A percentile compares a stretch with the other conserved stretches of the same genome.
These are phyloP conservation scores for Penicillium griseofulvum DNA, from an alignment of 2,329 filamentous ascomycete genomes.

Conservation along the genomic window DNA sequence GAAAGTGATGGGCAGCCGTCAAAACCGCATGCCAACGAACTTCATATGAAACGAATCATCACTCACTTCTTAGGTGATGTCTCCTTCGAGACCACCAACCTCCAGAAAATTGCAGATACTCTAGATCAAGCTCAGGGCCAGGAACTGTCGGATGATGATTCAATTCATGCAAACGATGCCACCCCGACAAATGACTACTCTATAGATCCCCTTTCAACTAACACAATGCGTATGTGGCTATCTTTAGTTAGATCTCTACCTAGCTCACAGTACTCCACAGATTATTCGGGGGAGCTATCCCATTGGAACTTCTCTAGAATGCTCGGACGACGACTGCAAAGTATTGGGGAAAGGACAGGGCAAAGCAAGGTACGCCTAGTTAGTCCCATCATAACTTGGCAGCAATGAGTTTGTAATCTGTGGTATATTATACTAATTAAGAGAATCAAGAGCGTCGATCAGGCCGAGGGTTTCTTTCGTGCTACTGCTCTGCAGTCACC, in stretches of 20 bases:
- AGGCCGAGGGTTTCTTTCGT: slow-evolving; percentile 31
- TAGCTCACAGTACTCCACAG: slow-evolving; percentile 10
- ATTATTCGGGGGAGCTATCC: slow-evolving; percentile 40
- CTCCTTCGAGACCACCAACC: slow-evolving; percentile 29
- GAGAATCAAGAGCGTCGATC: slow-evolving; percentile 13
- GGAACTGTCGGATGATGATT: not conserved
- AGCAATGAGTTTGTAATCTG: not conserved
- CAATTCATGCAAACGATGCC: slow-evolving; percentile 15
- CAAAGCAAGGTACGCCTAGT: not conserved
- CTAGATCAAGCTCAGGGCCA: slow-evolving; percentile 15
- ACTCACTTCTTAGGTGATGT: slow-evolving; percentile 41
- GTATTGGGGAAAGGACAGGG: slow-evolving; percentile 9
- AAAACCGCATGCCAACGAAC: slow-evolving; percentile 8
- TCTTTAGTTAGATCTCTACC: not conserved
- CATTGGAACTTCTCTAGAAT: slow-evolving; percentile 39
- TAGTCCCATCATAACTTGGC: not conserved
- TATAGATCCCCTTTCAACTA: slow-evolving; percentile 11
- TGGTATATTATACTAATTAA: not conserved
- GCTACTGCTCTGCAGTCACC: slow-evolving; percentile 32
- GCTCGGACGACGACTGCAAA: slow-evolving; percentile 31
- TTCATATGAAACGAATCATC: slow-evolving; percentile 43
- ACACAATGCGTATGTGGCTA: slow-evolving; percentile 22
- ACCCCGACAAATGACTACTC: slow-evolving; percentile 20
- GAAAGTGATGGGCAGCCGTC: no score
- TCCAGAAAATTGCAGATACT: slow-evolving; percentile 39